Conservation (phyloP, 805 yeast species). For the Candida dajiaensis region DNA sequence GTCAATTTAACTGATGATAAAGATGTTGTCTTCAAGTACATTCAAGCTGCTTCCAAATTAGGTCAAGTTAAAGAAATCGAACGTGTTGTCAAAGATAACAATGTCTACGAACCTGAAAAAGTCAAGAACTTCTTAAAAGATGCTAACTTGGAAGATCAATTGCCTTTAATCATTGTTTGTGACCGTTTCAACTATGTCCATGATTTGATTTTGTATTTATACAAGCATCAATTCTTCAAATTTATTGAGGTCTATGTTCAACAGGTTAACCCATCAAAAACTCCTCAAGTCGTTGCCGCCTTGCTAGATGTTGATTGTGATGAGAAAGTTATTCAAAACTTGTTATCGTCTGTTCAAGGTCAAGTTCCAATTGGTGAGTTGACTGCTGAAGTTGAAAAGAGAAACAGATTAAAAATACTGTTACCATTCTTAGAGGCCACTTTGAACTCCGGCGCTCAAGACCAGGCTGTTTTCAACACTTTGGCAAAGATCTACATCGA, state of each 20-base stretch:
- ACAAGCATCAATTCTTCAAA: conserved; percentile 93
- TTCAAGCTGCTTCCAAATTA: conserved; percentile 86
- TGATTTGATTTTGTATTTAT: conserved; percentile 86
- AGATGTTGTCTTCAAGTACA: conserved; percentile 92
- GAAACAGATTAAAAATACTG: conserved; percentile 87
- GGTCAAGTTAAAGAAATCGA: conserved; percentile 93
- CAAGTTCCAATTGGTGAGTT: conserved; percentile 89
- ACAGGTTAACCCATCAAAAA: conserved; percentile 91
- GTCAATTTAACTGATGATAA: conserved; percentile 92
- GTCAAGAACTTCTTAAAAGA: conserved; percentile 97
- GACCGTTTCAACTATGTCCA: conserved; percentile 89
- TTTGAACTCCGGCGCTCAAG: conserved; percentile 76
- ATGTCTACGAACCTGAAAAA: conserved; percentile 92
- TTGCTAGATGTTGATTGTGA: conserved; percentile 96
- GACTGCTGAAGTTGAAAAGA: conserved; percentile 92
- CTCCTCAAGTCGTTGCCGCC: conserved; percentile 96
- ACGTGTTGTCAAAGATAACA: conserved; percentile 91
- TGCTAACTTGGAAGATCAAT: conserved; percentile 87
- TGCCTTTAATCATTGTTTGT: conserved; percentile 94
- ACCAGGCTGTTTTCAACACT: conserved; percentile 88
- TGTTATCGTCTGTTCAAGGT: conserved; percentile 82
- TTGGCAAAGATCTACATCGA: conserved; percentile 97
- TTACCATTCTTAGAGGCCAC: conserved; percentile 91
- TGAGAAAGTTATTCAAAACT: conserved; percentile 74
- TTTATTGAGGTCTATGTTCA: conserved; percentile 97